Evolutionary conservation across 108 stramenopile species (phyloP).

Genomic region (Nitzschia sp.): DNA sequence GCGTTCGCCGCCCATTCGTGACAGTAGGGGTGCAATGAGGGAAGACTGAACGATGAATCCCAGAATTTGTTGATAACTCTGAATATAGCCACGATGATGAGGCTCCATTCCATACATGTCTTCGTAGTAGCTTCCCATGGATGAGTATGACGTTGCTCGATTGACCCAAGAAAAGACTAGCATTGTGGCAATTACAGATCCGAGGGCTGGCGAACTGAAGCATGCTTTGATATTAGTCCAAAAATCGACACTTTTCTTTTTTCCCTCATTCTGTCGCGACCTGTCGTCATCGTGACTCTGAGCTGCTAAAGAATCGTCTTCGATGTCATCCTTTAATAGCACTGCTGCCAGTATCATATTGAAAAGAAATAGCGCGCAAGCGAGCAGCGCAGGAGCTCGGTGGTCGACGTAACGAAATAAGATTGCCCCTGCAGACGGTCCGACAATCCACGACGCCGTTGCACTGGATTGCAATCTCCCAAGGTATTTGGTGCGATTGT

Average conservation of each 20-base stretch:
- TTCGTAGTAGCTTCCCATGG: constrained; percentile 76
- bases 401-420: constrained; percentile 65
- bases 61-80: constrained; percentile 59
- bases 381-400: constrained; percentile 54
- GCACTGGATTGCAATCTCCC: constrained; percentile 60
- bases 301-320: constrained; percentile 6
- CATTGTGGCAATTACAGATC: constrained; percentile 49
- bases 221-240: constrained; percentile 50
- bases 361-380: constrained; percentile 55
- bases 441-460: constrained; percentile 74
- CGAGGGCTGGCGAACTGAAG: constrained; percentile 51
- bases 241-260: constrained; percentile 27
- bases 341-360: constrained; percentile 55
- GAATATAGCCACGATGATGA: constrained; percentile 69
- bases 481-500: constrained; percentile 56
- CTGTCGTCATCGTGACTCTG: background rate
- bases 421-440: constrained; percentile 73
- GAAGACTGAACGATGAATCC: constrained; percentile 62
- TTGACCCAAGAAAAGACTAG: constrained; percentile 59
- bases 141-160: constrained; percentile 63
- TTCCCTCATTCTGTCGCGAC: background rate
- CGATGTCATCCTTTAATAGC: constrained; percentile 37
- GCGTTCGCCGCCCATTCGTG: constrained; percentile 51
- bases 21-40: constrained; percentile 45
- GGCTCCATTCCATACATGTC: constrained; percentile 76